A percentile compares a stretch with the other conserved stretches of the same genome.
Conservation (phyloP, 1,284 basidiomycete genomes). For the Apiotrichum brassicae region DNA sequence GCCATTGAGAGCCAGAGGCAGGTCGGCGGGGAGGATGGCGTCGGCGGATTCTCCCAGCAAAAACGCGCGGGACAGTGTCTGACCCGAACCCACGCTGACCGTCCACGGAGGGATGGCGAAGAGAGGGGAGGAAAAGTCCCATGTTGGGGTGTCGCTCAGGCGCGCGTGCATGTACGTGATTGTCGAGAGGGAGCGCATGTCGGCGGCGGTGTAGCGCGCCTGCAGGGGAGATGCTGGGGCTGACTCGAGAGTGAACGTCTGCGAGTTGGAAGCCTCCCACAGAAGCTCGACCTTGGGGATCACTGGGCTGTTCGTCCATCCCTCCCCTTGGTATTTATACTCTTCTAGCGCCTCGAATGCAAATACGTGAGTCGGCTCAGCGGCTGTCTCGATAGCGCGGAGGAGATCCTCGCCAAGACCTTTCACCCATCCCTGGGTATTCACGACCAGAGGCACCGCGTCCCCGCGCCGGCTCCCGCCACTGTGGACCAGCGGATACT, state of each 20-base stretch:
- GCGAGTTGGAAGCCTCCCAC: background rate
- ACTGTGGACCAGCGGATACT: constrained; percentile 47
- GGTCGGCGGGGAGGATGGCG: constrained; percentile 63
- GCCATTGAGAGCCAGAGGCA: constrained; percentile 68
- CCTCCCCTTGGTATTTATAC: background rate
- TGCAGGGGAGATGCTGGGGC: constrained; percentile 42
- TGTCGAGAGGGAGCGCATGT: constrained; percentile 64
- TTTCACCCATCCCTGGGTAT: constrained; percentile 96
- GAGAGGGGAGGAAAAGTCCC: constrained; percentile 67
- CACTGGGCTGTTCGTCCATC: constrained; percentile 32
- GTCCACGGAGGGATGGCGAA: constrained; percentile 63
- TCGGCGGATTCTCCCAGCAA: constrained; percentile 66
- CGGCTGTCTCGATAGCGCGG: constrained; percentile 59
- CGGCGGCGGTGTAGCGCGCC: constrained; percentile 60
- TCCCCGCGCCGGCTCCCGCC: constrained; percentile 48
- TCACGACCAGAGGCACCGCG: constrained; percentile 76
- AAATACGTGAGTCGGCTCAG: constrained; percentile 63
- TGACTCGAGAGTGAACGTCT: constrained; percentile 26
- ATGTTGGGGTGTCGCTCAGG: constrained; percentile 47
- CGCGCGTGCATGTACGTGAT: constrained; percentile 71
- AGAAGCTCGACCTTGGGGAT: constrained; percentile 5
- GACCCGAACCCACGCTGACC: constrained; percentile 51
- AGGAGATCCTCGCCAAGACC: constrained; percentile 83
- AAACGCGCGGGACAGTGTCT: constrained; percentile 57
- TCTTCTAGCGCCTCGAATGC: constrained; percentile 48